Evolutionary conservation across 2,329 filamentous ascomycete genomes (phyloP), one percentile per base, ranked within the genome.

Genomic region (Colletotrichum euphorbiae): DNA sequence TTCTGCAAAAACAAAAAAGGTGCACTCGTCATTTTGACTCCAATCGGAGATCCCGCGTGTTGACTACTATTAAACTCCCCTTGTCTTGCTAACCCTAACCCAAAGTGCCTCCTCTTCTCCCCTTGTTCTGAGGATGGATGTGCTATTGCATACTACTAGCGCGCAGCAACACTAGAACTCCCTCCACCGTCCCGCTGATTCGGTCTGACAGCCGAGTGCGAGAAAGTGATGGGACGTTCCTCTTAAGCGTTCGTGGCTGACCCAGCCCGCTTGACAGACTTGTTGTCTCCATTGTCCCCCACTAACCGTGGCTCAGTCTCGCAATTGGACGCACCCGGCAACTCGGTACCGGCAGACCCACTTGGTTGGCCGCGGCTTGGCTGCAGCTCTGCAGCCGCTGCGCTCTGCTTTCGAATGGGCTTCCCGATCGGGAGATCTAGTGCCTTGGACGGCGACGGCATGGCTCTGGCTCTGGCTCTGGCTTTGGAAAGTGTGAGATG

Each of bases 301-400:
- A 24, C 31, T 50, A 31, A 56, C 31, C 42, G 58, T 58, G 33
- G 50, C 36, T 28, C 7, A 28, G 28, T 28, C 28, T 21, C 38
- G 40, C 57, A 40, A 57, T 28, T 62, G 64, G 52, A 19, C 33
- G 31, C n/a, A 64, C 45, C 62, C 66, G 61, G 61, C 66, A 66
- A 19, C 13, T 33, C 40, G 48, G 62, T 69, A 55, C 66, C 54
- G 66, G 54, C 6, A 12, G 65, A 28, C 33, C 66, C 66, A 69
- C 66, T 19, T 66, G 54, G 60, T 24, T 17, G 31, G 19, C 55
- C 66, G 66, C 66, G 66, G 66, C 66, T 69, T 69, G 66, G 62
- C 66, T 28, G 28, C 7, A 42, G 42, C 48, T 52, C 38, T 52
- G 55, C 6, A 38, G 46, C 38, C 28, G 56, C 42, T 43, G 28